Percentiles rank a stretch among this genome's conserved stretches.
phyloP scores from a whole-genome alignment of 2,329 filamentous ascomycete species.

The Colletotrichum tamarilloi region DNA sequence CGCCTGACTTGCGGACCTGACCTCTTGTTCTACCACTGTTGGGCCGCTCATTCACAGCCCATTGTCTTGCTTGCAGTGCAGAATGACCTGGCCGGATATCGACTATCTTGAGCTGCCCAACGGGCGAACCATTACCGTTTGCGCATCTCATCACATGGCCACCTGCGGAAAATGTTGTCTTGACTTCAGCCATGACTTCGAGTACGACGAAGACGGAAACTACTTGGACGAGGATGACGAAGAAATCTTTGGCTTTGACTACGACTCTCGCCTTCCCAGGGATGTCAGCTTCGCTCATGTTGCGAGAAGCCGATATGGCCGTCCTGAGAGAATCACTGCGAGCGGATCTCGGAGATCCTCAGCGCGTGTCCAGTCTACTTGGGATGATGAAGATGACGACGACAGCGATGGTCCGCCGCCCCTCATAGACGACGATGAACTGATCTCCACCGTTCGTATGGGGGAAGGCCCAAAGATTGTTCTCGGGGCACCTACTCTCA shows the following conservation, averaged over 20 bases:
- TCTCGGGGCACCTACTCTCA: too few relatives aligned
- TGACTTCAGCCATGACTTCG: slow-evolving; percentile 7
- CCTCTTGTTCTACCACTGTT: too few relatives aligned
- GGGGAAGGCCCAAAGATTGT: too few relatives aligned
- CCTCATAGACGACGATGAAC: neutral
- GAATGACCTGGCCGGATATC: neutral
- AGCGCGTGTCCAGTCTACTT: neutral
- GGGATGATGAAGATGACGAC: neutral
- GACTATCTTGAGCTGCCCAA: slow-evolving; percentile 11
- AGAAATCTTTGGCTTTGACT: neutral
- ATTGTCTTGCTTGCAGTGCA: neutral
- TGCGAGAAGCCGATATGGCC: slow-evolving; percentile 49
- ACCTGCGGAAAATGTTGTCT: slow-evolving; percentile 21
- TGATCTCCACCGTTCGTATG: too few relatives aligned
- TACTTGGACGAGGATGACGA: neutral
- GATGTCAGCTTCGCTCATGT: slow-evolving; percentile 49
- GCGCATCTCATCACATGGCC: neutral
- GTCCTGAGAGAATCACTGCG: neutral
- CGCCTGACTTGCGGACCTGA: too few relatives aligned
- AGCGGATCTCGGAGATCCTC: neutral
- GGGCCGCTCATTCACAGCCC: too few relatives aligned
- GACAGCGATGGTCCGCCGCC: neutral
- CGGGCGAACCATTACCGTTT: slow-evolving; percentile 11
- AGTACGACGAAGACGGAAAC: neutral
- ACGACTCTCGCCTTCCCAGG: slow-evolving; percentile 49